Evolutionary conservation across 2,329 filamentous ascomycete species (phyloP).

Genomic region (Orbilia oligospora): DNA sequence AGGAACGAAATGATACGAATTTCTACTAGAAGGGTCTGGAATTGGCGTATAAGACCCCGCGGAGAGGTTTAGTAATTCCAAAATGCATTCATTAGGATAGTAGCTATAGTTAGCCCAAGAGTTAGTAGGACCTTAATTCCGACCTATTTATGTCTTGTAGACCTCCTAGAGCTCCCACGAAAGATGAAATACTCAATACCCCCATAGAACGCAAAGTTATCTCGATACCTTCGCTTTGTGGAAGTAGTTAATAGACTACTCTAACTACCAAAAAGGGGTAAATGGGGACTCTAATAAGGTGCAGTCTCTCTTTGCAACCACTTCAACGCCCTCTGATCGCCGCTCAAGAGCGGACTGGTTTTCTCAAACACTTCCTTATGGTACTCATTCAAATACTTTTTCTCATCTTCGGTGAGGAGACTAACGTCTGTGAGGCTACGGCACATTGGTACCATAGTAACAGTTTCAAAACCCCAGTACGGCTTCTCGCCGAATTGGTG

Average conservation of each 20-base stretch:
- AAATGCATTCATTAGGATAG: no score
- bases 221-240: no score
- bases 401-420: slow-evolving; percentile 81
- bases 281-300: slow-evolving; percentile 66
- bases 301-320: slow-evolving; percentile 93
- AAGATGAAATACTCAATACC: no score
- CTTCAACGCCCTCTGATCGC: slow-evolving; percentile 78
- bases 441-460: slow-evolving; percentile 97
- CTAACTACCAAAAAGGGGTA: no score
- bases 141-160: no score
- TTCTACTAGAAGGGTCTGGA: no score
- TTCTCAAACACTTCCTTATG: slow-evolving; percentile 85
- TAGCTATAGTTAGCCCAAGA: no score
- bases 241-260: not conserved
- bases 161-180: no score
- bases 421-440: slow-evolving; percentile 83
- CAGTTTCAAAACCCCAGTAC: slow-evolving; percentile 94
- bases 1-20: not conserved
- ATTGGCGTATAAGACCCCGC: no score
- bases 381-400: slow-evolving; percentile 88
- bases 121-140: no score
- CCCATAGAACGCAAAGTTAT: no score
- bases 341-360: slow-evolving; percentile 81
- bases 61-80: no score
- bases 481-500: slow-evolving; percentile 93